Evolutionary conservation across 75 land plant genomes (phyloP), one percentile per base, ranked within the genome.

Genomic region (Larix kaempferi): DNA sequence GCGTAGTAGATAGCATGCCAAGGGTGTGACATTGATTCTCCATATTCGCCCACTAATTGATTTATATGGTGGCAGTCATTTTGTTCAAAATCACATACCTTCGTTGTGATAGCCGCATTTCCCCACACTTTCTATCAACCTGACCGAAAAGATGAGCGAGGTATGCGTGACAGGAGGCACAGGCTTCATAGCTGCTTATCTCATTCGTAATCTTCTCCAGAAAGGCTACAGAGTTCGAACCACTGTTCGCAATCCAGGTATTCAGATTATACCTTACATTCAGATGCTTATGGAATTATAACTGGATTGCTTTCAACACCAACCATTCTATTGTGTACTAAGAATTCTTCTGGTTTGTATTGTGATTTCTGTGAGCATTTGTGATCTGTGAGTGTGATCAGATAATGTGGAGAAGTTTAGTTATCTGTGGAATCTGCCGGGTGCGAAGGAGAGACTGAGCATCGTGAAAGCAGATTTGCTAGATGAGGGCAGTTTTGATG

Each of bases 151-250:
- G 2, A 84, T 76, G 83, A 73, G 73, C 49, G 90, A 86, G 74
- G 88, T 86, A 56, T 96, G 99, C 60, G 95, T 96, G 58, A 93
- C 94, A 17, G 99, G 99, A 64, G 99, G 99, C 49, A 97, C 98
- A 11, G 95, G 99, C 12, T 95, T 91, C 88, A 91, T 97, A 25
- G 99, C 91, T 27, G 83, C 95, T 29, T 82, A 92, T 58, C 80
- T 97, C 55, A 85, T 95, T 58, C 86, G 79, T 73, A 62, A 77
- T 3, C 84, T 97, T 71, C 86, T 97, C 3, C 84, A 88, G 4
- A 82, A 78, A 44, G 99, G 95, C 5, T 87, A 95, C 78, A 33
- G 19, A 13, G 99, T 97, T 1, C 80, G 91, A 12, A 91, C 99
- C 25, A 95, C 98, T 0, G 95, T 85, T 2, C 82, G 98, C 39